Conservation (phyloP, 2,329 filamentous ascomycete genomes). For the Tolypocladium guangdongense region DNA sequence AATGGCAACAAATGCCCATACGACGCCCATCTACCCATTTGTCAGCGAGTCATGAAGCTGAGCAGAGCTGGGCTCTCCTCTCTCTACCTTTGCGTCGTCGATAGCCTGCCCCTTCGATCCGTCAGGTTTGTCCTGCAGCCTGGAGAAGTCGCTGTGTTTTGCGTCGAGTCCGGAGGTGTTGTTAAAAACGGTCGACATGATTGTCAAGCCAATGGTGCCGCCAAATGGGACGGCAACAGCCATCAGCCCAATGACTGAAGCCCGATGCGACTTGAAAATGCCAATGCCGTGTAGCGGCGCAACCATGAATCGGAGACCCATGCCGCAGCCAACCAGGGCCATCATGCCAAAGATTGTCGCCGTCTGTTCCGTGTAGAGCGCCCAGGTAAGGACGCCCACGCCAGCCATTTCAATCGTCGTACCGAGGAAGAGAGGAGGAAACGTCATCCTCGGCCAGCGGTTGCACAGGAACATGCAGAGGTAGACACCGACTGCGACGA, state of each 20-base stretch:
- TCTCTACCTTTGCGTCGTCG: constrained; percentile 17
- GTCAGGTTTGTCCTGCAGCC: constrained; percentile 8
- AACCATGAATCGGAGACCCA: constrained; percentile 55
- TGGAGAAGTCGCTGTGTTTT: constrained; percentile 12
- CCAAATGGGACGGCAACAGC: constrained; percentile 51
- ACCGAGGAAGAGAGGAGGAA: constrained; percentile 45
- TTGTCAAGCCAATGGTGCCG: constrained; percentile 51
- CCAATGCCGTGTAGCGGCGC: constrained; percentile 51
- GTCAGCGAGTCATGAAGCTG: background rate
- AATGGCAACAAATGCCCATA: constrained; percentile 53
- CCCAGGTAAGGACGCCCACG: constrained; percentile 46
- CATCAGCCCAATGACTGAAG: constrained; percentile 48
- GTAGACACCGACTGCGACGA: constrained; percentile 39
- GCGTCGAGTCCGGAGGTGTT: constrained; percentile 31
- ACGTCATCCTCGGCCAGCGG: constrained; percentile 49
- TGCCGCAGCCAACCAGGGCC: constrained; percentile 50
- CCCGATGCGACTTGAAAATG: constrained; percentile 46
- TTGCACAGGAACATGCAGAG: constrained; percentile 49
- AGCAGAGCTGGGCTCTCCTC: background rate
- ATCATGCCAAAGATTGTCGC: constrained; percentile 54
- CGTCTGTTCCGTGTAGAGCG: constrained; percentile 36
- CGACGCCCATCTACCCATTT: constrained; percentile 36
- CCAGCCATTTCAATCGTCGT: constrained; percentile 46
- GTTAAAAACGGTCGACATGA: constrained; percentile 61
- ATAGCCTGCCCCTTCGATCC: constrained; percentile 7